Conservation (phyloP, 1,139 yeast species). For the Kurtzmaniella quercitrusa region DNA sequence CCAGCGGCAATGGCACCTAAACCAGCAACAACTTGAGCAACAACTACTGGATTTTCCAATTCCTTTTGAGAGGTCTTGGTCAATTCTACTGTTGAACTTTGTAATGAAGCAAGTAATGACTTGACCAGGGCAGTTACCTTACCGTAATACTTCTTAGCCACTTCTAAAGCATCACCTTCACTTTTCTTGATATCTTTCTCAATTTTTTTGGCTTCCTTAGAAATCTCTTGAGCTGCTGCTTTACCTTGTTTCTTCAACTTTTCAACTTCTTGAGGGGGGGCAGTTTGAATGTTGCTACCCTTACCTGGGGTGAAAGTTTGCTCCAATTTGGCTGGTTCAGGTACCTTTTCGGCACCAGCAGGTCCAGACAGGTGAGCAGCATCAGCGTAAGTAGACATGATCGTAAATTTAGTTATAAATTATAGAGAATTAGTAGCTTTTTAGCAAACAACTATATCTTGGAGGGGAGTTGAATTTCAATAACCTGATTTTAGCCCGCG, state of each 20-base stretch:
- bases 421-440: neutral
- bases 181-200: constrained; percentile 21
- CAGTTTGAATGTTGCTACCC: constrained; percentile 23
- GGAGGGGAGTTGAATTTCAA: neutral
- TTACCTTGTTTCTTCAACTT: constrained; percentile 13
- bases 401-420: neutral
- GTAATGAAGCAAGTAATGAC: neutral
- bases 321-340: constrained; percentile 23
- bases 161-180: constrained; percentile 12
- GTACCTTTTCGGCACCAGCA: constrained; percentile 18
- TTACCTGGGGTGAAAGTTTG: constrained; percentile 3
- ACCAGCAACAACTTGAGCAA: constrained; percentile 49
- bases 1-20: constrained; percentile 48
- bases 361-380: constrained; percentile 40
- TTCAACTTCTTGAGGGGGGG: constrained; percentile 24
- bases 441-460: neutral
- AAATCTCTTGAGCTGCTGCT: constrained; percentile 15
- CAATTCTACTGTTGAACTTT: constrained; percentile 10
- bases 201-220: constrained; percentile 15
- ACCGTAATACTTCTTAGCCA: neutral
- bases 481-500: neutral
- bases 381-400: constrained; percentile 28
- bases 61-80: constrained; percentile 22
- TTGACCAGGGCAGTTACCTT: neutral
- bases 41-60: constrained; percentile 60